Evolutionary conservation across 1,284 basidiomycete genomes (phyloP).

Genomic region (Peniophora sp.): DNA sequence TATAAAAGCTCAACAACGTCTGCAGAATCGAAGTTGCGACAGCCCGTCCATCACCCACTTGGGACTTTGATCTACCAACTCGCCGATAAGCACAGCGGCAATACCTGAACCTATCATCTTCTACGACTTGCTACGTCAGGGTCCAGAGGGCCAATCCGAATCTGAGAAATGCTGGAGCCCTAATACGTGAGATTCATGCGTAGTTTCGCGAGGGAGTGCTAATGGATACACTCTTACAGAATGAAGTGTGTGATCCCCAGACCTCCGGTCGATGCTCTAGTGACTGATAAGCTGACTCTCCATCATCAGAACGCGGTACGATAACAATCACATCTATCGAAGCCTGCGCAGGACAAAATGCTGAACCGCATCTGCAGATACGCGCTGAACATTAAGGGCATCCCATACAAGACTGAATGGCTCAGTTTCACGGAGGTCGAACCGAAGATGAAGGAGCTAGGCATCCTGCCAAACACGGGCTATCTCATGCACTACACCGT

Average conservation of each 20-base stretch:
- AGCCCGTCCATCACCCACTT: too few species aligned
- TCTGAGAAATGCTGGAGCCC: background rate
- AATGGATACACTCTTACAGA: too few species aligned
- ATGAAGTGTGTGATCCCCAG: background rate
- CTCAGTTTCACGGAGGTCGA: slow-evolving; percentile 24
- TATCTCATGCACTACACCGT: background rate
- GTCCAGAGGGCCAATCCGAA: background rate
- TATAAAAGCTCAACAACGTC: too few species aligned
- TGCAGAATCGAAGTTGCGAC: too few species aligned
- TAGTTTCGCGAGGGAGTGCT: too few species aligned
- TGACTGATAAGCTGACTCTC: background rate
- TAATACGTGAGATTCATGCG: background rate
- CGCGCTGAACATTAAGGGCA: slow-evolving; percentile 19
- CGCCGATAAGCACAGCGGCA: too few species aligned
- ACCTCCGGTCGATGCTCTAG: background rate
- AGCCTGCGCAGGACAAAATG: background rate
- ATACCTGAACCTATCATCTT: background rate
- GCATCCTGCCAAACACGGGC: slow-evolving; percentile 11
- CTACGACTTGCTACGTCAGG: background rate
- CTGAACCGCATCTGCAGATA: slow-evolving; percentile 9
- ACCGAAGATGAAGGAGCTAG: slow-evolving; percentile 15
- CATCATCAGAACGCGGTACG: background rate
- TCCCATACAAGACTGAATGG: slow-evolving; percentile 22
- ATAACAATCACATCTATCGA: background rate
- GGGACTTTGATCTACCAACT: too few species aligned